A percentile compares a stretch with the other conserved stretches of the same genome.
phyloP scores from a whole-genome alignment of 2,329 filamentous ascomycete genomes.

The Talaromyces sp. region DNA sequence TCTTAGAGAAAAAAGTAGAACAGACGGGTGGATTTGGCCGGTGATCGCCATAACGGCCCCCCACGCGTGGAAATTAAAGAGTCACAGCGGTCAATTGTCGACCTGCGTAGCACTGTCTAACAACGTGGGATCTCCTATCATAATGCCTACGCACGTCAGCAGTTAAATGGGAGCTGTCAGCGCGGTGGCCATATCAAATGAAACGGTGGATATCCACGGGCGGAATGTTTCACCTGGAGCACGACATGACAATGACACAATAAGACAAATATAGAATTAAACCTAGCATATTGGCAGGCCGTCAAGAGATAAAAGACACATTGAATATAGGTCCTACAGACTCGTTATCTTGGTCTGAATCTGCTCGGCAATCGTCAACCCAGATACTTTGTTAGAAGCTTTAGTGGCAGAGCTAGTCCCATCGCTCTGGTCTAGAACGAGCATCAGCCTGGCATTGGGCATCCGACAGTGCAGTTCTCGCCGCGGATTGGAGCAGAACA shows the following conservation, averaged over 20 bases:
- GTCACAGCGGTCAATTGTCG: background rate
- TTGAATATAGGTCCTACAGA: background rate
- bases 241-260: background rate
- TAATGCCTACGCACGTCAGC: too few relatives aligned
- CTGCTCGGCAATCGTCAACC: background rate
- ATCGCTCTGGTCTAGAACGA: background rate
- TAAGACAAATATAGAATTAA: background rate
- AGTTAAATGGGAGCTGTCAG: too few relatives aligned
- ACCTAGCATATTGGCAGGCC: background rate
- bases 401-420: slow-evolving; percentile 1
- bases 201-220: background rate
- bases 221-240: background rate
- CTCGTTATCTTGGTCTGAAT: background rate
- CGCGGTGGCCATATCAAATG: background rate
- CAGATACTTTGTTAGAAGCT: background rate
- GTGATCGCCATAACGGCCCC: slow-evolving; percentile 8
- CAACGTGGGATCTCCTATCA: background rate
- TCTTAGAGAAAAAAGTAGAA: background rate
- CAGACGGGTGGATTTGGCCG: background rate
- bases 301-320: background rate
- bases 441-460: slow-evolving; percentile 1
- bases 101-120: background rate
- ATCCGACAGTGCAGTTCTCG: background rate
- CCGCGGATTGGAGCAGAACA: background rate
- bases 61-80: slow-evolving; percentile 6